Evolutionary conservation across 352 stramenopile species (phyloP), one percentile per base, ranked within the genome.

Genomic region (Pythium aquatile): DNA sequence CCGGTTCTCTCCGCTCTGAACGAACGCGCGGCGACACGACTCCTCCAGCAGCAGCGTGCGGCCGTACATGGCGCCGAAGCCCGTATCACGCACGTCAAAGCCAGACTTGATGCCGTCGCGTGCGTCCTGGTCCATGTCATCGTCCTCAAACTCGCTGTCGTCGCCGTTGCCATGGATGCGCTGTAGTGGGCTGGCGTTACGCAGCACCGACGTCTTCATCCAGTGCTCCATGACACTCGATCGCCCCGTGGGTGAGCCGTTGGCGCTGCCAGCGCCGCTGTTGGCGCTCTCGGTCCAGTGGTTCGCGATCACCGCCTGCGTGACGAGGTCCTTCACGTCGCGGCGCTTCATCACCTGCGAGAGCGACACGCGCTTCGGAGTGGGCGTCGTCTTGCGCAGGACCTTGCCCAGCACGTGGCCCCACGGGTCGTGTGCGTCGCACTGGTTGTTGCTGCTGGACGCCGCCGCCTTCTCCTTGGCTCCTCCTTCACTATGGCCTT

Each of bases 41-140:
- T 92, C 83, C 49, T 89, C 81, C 2, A 92, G 66, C 32, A 90
- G 73, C 13, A 90, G 66, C n/a, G 77, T 85, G 16, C 81, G 79
- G 1, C 81, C 75, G 58, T 92, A 84, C 39, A 83, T 66, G 2
- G 81, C 70, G 13, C 71, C 69, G 6, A 46, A 67, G 9, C 58
- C 69, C 13, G 60, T 66, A 17, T 74, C 68, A 14, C 73, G 70
- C 32, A 83, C 9, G 52, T 83, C 78, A 28, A 85, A 84, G 26
- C 64, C 78, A 20, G 76, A 85, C 58, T 79, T 63, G 35, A 87
- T 65, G 14, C 62, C 64, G 29, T 30, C 42, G 20, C 46, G n/a
- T 10, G 46, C 46, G 0, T 33, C 58, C 13, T 49, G 28, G 14
- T 63, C 65, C 5, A 69, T 58, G 37, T 72, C 68, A 2, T 61